These are phyloP conservation scores for Coelastrella sp. DNA, from an alignment of 139 green algal genomes.

Conservation along the genomic window DNA sequence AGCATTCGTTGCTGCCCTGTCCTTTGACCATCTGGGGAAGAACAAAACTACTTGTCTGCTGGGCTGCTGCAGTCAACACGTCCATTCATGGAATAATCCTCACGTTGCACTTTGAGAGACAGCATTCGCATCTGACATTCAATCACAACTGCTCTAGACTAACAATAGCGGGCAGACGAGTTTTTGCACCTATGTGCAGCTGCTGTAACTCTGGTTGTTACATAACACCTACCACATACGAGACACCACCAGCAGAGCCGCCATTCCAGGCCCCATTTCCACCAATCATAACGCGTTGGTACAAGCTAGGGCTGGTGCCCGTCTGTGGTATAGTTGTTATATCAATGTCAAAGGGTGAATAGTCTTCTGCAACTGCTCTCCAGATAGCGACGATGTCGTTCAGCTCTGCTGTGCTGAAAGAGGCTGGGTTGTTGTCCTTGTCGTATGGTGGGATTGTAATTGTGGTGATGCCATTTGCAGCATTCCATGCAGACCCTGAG, in stretches of 20 bases:
- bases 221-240: conserved; percentile 11
- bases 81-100: no score
- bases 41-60: no score
- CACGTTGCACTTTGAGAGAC: no score
- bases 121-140: no score
- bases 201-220: no score
- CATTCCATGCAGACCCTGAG: conserved; percentile 23
- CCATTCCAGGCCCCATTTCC: conserved; percentile 22
- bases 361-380: conserved; percentile 36
- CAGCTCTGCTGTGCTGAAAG: conserved; percentile 1
- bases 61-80: no score
- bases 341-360: conserved; percentile 31
- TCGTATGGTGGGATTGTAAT: conserved; percentile 7
- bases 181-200: no score
- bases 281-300: conserved; percentile 16
- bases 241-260: conserved; percentile 9
- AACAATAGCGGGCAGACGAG: no score
- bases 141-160: no score
- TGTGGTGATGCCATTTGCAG: not conserved
- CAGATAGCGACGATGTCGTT: conserved; percentile 29
- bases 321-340: conserved; percentile 14
- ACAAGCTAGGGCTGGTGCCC: not conserved
- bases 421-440: conserved; percentile 18
- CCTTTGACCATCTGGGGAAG: no score
- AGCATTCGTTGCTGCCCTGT: no score